Base-by-base conservation (phyloP, 805 yeast species). In the Komagataella populi region DNA sequence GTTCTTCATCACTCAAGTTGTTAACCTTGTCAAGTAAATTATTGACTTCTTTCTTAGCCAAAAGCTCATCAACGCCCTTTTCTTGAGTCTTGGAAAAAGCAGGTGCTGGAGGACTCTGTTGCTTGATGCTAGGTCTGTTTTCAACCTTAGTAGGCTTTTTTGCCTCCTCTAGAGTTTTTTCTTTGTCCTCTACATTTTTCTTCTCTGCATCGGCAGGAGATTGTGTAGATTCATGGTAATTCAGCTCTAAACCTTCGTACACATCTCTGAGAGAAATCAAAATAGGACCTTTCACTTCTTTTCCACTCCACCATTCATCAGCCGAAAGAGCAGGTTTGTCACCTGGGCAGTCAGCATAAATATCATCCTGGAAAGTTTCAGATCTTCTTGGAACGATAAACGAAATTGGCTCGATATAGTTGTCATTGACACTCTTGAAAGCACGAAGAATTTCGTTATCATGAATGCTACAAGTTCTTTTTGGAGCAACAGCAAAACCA, bases 341-440 rank as follows among this genome's bases (percentile, higher is more conserved):
- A 3, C 96, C 81, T 23, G 95, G 93, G 23, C 91, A 86, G 66
- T 86, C 95, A 4, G 97, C 96, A 63, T 83, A 93, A 49, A 93
- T 87, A 59, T 90, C 98, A 47, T 77, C 84, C 67, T 93, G 96
- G 73, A 93, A 91, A 60, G 82, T 81, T 62, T 93, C 98, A 4
- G 96, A 78, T 65, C 89, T 84, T 73, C 98, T 81, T 57, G 99
- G 99, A 53, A 91, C 96, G 59, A 81, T 78, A 64, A 91, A 93
- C 3, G 96, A 86, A 51, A 93, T 76, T 14, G 97, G 97, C 71
- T 93, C 98, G 57, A 93, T 80, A 23, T 78, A 68, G 50, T 77
- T 74, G 68, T 93, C 98, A 57, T 83, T 84, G 30, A 87, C 86
- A n/a, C 95, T 82, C 71, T 93, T 93, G 72, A 75, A 93, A 47